A percentile compares a stretch with the other conserved stretches of the same genome.
Conservation (phyloP, 306 rosid species). For the Cucurbita pepo region DNA sequence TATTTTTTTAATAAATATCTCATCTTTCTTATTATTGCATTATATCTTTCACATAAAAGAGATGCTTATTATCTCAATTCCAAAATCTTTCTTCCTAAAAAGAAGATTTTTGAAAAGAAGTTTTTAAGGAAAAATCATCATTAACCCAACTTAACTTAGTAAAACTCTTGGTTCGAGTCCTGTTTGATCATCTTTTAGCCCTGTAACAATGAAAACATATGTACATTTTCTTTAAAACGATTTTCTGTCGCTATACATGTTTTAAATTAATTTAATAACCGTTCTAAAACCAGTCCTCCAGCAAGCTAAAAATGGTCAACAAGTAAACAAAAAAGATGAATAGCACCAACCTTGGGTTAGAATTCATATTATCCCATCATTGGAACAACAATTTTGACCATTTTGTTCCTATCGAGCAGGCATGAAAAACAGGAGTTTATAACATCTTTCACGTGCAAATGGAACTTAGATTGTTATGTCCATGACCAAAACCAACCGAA, state of each 20-base stretch:
- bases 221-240: neutral
- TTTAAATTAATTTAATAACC: neutral
- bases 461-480: neutral
- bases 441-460: neutral
- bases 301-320: neutral
- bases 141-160: too few relatives aligned
- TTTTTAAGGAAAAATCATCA: too few relatives aligned
- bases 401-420: neutral
- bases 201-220: neutral
- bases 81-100: neutral
- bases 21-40: neutral
- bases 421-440: neutral
- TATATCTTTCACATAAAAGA: neutral
- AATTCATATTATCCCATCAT: neutral
- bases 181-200: neutral
- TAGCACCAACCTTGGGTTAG: neutral
- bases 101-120: neutral
- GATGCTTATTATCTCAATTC: neutral
- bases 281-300: neutral
- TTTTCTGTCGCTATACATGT: neutral
- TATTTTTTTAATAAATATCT: neutral
- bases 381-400: neutral
- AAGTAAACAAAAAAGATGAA: neutral
- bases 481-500: slow-evolving; percentile 9
- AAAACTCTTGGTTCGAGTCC: too few relatives aligned